Evolutionary conservation across 1,284 basidiomycete species (phyloP), one percentile per base, ranked within the genome.

Genomic region (Leccinum angustisporum): DNA sequence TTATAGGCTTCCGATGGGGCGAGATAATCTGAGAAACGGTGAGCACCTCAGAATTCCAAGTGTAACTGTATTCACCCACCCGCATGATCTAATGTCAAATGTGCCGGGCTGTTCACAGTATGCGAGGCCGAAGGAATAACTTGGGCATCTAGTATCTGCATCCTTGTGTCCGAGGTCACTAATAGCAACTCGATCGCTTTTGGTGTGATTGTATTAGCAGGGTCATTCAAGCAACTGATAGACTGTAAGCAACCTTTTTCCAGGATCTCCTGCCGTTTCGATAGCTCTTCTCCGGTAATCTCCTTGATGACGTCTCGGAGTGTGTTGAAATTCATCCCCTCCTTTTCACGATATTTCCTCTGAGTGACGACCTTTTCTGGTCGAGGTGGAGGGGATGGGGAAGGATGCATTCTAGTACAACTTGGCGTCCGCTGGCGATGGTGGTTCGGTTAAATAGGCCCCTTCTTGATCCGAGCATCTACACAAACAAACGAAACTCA

Each of bases 221-320:
- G 4, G 13, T 16, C 18, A 13, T 36, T 5, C 13, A 21, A 14
- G 46, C 16, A 11, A 46, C 4, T 53, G n/a, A 34, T 13, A 6
- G 36, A 57, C 31, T 6, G 18, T 46, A 59, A 14, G 27, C 58
- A 63, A 71, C 70, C 69, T 70, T 63, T 70, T 10, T 14, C 53
- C 11, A 71, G 27, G 14, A 63, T 62, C 25, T 72, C 72, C 1
- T 68, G 55, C 14, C 70, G 71, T 6, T 59, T 73, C 14, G 51
- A 51, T 2, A 30, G 61, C 16, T 65, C 64, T 14, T 67, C 56
- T 31, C 63, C 60, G 4, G 66, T 73, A 21, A 68, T 27, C 9
- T 61, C 36, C 21, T 58, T 62, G 55, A 74, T 65, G 40, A 58
- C 31, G 4, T 33, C 38, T 34, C 57, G 58, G 16, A 68, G 67